Evolutionary conservation across 495 filamentous ascomycete genomes (phyloP), one percentile per base, ranked within the genome.

Genomic region (Ascodesmis nigricans): DNA sequence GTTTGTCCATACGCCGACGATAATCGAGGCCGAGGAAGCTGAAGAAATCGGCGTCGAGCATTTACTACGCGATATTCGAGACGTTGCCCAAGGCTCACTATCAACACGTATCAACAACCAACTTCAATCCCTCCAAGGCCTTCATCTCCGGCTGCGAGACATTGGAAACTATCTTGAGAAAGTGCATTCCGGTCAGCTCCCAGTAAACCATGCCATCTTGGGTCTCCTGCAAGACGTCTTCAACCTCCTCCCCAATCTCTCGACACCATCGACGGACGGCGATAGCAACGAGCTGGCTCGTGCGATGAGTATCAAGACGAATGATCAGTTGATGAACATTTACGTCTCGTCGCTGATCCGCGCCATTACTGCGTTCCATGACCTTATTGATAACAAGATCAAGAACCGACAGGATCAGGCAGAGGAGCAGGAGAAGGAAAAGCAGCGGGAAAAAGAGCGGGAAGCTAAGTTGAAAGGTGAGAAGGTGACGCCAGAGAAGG

Each of bases 21-120:
- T 83, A 58, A 97, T 97, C 60, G 87, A 95, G 59, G 87, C 87
- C 33, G 87, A 95, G 55, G 87, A 97, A 55, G 90, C 87, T 19
- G 87, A 97, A 58, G 87, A 97, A 56, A 97, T 97, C 41, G 87
- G 87, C 41, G 87, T 97, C 40, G 87, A 97, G 62, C 87, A 97
- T 55, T 71, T 97, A 24, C 71, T 97, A 42, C 78, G 87, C 51
- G 87, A 97, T 59, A 95, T 97, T 59, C 73, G 87, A 35, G 87
- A 97, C 54, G 90, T 97, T 31, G 87, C 87, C 27, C 84, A 95
- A 49, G 87, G 87, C 54, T 95, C 84, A n/a, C 75, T 97, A 33
- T 91, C 81, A 38, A 95, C 90, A 22, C 77, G 87, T 45, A 81
- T 97, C 56, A 97, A 90, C 40, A 90, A 82, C 52, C 87, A 97